These are phyloP conservation scores for Yamadazyma sp. DNA, from an alignment of 805 yeast genomes.

Conservation along the genomic window DNA sequence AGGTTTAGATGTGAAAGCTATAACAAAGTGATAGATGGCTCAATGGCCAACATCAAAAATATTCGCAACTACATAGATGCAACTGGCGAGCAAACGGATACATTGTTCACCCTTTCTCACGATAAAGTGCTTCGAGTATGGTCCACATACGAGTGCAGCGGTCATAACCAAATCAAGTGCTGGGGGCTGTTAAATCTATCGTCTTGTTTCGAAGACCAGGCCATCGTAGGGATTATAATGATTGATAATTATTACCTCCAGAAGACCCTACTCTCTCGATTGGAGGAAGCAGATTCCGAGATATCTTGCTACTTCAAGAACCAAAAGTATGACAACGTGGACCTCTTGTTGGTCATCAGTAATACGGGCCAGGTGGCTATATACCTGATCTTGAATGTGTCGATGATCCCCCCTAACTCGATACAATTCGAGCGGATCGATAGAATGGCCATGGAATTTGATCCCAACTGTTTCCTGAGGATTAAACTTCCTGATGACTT, in stretches of 20 bases:
- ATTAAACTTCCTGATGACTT: background rate
- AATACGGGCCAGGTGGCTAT: conserved; percentile 41
- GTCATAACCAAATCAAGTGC: conserved; percentile 53
- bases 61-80: conserved; percentile 32
- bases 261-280: conserved; percentile 18
- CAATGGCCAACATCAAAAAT: conserved; percentile 37
- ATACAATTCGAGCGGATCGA: conserved; percentile 41
- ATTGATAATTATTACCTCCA: conserved; percentile 40
- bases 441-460: conserved; percentile 12
- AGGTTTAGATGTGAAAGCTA: conserved; percentile 25
- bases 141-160: conserved; percentile 62
- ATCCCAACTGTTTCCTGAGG: conserved; percentile 12
- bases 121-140: conserved; percentile 65
- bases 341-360: conserved; percentile 42
- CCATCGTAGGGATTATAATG: conserved; percentile 18
- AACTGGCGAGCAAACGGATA: conserved; percentile 30
- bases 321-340: conserved; percentile 17
- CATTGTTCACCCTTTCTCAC: conserved; percentile 61
- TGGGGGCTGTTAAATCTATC: conserved; percentile 51
- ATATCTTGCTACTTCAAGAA: conserved; percentile 14
- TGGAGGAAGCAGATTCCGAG: conserved; percentile 15
- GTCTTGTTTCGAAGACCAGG: conserved; percentile 16
- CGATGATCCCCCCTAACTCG: conserved; percentile 55
- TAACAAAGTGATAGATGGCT: conserved; percentile 18
- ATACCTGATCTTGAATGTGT: conserved; percentile 51